Base-by-base conservation (phyloP, 2,329 filamentous ascomycete species). In the Sphaerulina musiva region DNA sequence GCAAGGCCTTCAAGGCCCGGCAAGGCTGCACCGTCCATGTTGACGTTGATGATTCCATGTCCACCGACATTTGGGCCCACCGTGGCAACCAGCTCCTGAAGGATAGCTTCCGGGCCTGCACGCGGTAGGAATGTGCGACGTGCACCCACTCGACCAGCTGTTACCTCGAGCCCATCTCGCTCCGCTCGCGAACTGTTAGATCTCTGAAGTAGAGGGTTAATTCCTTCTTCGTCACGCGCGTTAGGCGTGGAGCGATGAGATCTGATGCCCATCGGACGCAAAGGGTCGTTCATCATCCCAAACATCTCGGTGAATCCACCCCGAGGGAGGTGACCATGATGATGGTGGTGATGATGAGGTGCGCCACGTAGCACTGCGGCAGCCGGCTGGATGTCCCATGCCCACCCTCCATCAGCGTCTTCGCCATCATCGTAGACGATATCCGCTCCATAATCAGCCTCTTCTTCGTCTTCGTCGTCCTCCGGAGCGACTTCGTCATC, bases 181-280 rank as follows among this genome's bases (percentile, higher is more conserved):
- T 55, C 44, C 38, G 54, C 31, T 34, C 51, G 26, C 45, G 36
- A 14, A 43, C 43, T 56, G 10, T 49, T 54, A 46, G 60, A 61
- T 36, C 69, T 65, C 48, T 90, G 86, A 51, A 97, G 81, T 10
- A 97, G 77, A 42, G 92, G 92, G 66, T 97, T 96, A 20, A 84
- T 78, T 3, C 89, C 90, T 67, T 96, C 91, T 60, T 95, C 89
- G 34, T 80, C 78, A 29, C 77, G 77, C 53, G 55, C 40, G 48
- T 56, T 58, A n/a, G 59, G 59, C 2, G 57, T 55, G 80, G 78
- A 49, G 36, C 57, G 54, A 29, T 61, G 56, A 36, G 56, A 58
- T 31, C 59, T 49, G 48, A 50, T 40, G 4, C 56, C 58, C 29
- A 48, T 49, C 7, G 59, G 59, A 34, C 62, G 57, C 11, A 64